Evolutionary conservation across 2,329 filamentous ascomycete genomes (phyloP).

Genomic region (Magnaporthiopsis poae): DNA sequence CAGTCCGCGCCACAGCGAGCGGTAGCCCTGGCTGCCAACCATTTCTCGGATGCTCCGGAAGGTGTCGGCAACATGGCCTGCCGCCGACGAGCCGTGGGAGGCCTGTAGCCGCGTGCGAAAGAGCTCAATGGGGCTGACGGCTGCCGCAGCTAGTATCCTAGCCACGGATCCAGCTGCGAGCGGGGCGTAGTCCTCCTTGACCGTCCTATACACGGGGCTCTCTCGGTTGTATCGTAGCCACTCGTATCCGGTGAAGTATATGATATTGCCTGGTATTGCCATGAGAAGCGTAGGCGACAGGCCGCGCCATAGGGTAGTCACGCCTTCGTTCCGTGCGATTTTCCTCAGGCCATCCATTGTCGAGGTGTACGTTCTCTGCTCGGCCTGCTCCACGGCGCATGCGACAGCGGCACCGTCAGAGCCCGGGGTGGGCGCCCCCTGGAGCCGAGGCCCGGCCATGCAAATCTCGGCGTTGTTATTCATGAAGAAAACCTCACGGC

Average conservation of each 20-base stretch:
- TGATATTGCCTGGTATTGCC: constrained; percentile 90
- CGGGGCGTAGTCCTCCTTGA: constrained; percentile 65
- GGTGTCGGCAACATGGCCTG: constrained; percentile 69
- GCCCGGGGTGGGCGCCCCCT: constrained; percentile 32
- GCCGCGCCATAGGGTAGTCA: constrained; percentile 80
- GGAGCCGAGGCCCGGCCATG: constrained; percentile 55
- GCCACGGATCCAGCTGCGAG: constrained; percentile 71
- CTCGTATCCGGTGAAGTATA: constrained; percentile 97
- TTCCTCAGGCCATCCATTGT: constrained; percentile 88
- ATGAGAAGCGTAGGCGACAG: constrained; percentile 89
- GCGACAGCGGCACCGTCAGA: constrained; percentile 38
- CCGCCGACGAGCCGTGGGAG: constrained; percentile 45
- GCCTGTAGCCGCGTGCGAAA: constrained; percentile 89
- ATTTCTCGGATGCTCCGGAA: constrained; percentile 67
- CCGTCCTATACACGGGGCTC: constrained; percentile 58
- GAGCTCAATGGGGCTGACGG: constrained; percentile 85
- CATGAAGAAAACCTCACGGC: constrained; percentile 86
- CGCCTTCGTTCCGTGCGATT: constrained; percentile 86
- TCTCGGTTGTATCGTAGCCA: constrained; percentile 68
- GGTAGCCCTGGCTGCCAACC: constrained; percentile 67
- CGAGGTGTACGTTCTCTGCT: constrained; percentile 74
- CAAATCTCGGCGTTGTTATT: constrained; percentile 76
- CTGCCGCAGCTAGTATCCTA: constrained; percentile 68
- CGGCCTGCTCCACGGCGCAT: constrained; percentile 80
- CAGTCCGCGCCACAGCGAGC: constrained; percentile 79